Evolutionary conservation across 179 eudicot genomes (phyloP), one percentile per base, ranked within the genome.

Genomic region (Silene coronaria): DNA sequence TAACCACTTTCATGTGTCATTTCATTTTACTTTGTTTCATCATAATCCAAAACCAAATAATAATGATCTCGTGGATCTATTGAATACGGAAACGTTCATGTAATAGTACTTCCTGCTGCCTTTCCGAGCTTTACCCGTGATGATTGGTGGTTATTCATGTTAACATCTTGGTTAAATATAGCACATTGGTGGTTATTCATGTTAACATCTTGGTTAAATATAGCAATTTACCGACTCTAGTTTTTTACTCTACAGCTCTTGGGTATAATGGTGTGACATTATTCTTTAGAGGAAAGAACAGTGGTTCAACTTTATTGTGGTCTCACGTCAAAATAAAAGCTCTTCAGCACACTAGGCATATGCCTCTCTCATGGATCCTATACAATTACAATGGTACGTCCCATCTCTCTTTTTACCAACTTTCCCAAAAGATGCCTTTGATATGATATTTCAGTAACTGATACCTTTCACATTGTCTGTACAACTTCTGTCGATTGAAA

Each of bases 391-490:
- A 36, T 65, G 81, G 69, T 69, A 67, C 30, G 84, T 74, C 81
- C 68, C 81, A 77, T 77, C 78, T 77, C 67, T 63, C 70, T 66
- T 77, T 75, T 68, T 77, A 61, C 42, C 10, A 11, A 78, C 76
- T 69, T 77, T 77, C 65, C 42, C 61, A 57, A 69, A 77, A 81
- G 76, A 74, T 70, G 80, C 84, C 72, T 69, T 27, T 63, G 77
- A 72, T 46, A 30, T 76, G 59, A 67, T 81, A 72, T 73, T 77
- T 46, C 63, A 65, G 21, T 67, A 11, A 23, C 61, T 67, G 74
- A 77, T 81, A 53, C 74, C 22, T 55, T 81, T 81, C 42, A 63
- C 75, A 62, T 80, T 80, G 62, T 21, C 65, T 71, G 45, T 48
- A 57, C 57, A 9, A 3, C 53, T 4, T 63, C 22, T 24, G 67